Evolutionary conservation across 108 stramenopile species (phyloP).

Genomic region (Cylindrotheca fusiformis): DNA sequence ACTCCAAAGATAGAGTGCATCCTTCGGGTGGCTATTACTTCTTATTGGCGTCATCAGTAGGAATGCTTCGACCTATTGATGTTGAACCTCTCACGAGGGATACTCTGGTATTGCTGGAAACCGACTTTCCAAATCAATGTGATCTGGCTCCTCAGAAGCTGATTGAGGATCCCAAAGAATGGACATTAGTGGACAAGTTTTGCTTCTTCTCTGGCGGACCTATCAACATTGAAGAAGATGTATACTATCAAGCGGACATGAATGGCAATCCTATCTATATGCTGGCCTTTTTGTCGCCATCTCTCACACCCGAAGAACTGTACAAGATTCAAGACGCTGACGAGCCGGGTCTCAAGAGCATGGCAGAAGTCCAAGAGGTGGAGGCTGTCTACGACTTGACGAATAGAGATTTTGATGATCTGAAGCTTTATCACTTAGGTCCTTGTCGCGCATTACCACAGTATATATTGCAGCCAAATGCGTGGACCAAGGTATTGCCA

Average conservation of each 20-base stretch:
- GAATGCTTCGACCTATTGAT: conserved; percentile 80
- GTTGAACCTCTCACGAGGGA: conserved; percentile 84
- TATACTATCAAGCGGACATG: conserved; percentile 82
- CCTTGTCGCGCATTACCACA: conserved; percentile 83
- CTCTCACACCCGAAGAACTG: conserved; percentile 75
- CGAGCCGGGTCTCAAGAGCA: conserved; percentile 52
- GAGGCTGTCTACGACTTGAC: conserved; percentile 85
- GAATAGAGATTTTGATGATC: conserved; percentile 79
- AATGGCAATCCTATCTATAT: conserved; percentile 85
- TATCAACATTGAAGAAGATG: conserved; percentile 87
- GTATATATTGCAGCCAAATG: conserved; percentile 72
- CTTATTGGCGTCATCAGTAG: conserved; percentile 70
- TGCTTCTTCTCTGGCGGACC: conserved; percentile 91
- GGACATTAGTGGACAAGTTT: conserved; percentile 84
- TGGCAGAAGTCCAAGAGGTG: conserved; percentile 69
- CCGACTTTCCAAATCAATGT: conserved; percentile 77
- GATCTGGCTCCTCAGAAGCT: conserved; percentile 66
- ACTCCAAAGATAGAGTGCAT: conserved; percentile 78
- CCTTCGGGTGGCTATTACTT: conserved; percentile 84
- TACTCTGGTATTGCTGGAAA: conserved; percentile 77
- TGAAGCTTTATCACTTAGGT: conserved; percentile 84
- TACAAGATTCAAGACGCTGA: conserved; percentile 53
- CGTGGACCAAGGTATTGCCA: conserved; percentile 83
- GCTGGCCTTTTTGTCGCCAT: conserved; percentile 82
- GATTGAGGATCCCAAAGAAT: conserved; percentile 69